Conservation (phyloP, 441 rosid genomes). For the Pelargonium cotyledonis region DNA sequence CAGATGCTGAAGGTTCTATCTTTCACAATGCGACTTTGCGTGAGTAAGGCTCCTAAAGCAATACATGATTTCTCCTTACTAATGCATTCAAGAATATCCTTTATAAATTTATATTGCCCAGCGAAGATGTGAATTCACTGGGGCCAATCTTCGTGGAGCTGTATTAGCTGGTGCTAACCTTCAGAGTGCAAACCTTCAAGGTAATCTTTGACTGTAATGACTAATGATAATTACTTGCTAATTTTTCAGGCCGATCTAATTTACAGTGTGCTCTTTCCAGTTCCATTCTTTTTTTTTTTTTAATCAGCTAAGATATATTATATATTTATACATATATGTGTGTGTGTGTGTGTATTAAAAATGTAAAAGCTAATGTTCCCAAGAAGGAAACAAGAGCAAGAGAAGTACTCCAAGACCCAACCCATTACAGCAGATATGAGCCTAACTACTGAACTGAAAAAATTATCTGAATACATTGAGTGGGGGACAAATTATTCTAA, state of each 20-base stretch:
- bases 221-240: background rate
- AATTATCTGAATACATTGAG: too few relatives aligned
- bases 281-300: too few relatives aligned
- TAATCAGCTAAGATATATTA: too few relatives aligned
- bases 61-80: conserved; percentile 7
- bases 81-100: conserved; percentile 13
- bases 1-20: conserved; percentile 68
- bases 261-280: background rate
- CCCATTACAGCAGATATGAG: too few relatives aligned
- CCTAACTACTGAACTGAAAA: too few relatives aligned
- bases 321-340: too few relatives aligned
- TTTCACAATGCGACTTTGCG: conserved; percentile 90
- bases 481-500: too few relatives aligned
- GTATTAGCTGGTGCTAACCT: conserved; percentile 79
- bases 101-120: conserved; percentile 35
- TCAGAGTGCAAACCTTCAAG: conserved; percentile 93
- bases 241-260: background rate
- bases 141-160: conserved; percentile 89
- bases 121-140: conserved; percentile 90
- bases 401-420: too few relatives aligned
- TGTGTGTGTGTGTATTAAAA: too few relatives aligned
- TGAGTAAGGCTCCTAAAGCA: conserved; percentile 53
- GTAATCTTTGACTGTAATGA: conserved; percentile 31
- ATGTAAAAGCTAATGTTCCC: too few relatives aligned
- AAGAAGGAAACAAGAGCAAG: too few relatives aligned